Percentiles rank a stretch among this genome's conserved stretches.
Evolutionary conservation across 345 rosid species (phyloP).

Genomic region (Bruguiera sexangula): DNA sequence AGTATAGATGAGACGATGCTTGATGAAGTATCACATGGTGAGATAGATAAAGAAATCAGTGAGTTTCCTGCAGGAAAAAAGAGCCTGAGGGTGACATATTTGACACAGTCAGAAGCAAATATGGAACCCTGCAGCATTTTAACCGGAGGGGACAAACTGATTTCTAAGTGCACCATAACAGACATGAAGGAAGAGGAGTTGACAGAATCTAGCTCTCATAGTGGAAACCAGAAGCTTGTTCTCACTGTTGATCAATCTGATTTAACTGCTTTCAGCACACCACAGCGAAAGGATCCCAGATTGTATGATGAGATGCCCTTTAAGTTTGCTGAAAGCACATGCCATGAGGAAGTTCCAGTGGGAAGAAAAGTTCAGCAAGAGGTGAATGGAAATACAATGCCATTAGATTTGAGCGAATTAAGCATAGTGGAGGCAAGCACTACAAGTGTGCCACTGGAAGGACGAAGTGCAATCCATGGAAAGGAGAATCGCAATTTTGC

Average conservation of each 20-base stretch:
- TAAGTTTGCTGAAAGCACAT: not conserved
- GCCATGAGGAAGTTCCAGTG: slow-evolving; percentile 12
- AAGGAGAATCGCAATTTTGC: slow-evolving; percentile 20
- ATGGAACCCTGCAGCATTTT: too few relatives aligned
- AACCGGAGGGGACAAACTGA: too few relatives aligned
- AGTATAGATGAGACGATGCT: not conserved
- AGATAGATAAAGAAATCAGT: not conserved
- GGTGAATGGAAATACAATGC: slow-evolving; percentile 13
- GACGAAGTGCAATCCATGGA: slow-evolving; percentile 13
- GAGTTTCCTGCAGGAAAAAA: not conserved
- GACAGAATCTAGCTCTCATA: not conserved
- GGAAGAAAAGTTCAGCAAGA: slow-evolving; percentile 13
- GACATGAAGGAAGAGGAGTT: not conserved
- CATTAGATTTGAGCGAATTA: slow-evolving; percentile 3
- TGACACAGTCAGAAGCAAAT: not conserved
- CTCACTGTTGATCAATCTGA: slow-evolving; percentile 2
- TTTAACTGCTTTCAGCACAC: not conserved
- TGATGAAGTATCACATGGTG: slow-evolving; percentile 4
- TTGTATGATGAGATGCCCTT: not conserved
- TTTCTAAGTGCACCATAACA: too few relatives aligned
- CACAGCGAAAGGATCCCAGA: not conserved
- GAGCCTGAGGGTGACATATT: not conserved
- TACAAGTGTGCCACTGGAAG: slow-evolving; percentile 13
- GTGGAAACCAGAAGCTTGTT: slow-evolving; percentile 7
- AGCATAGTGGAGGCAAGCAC: not conserved